phyloP scores from a whole-genome alignment of 345 rosid genomes.

The Microthlaspi erraticum region DNA sequence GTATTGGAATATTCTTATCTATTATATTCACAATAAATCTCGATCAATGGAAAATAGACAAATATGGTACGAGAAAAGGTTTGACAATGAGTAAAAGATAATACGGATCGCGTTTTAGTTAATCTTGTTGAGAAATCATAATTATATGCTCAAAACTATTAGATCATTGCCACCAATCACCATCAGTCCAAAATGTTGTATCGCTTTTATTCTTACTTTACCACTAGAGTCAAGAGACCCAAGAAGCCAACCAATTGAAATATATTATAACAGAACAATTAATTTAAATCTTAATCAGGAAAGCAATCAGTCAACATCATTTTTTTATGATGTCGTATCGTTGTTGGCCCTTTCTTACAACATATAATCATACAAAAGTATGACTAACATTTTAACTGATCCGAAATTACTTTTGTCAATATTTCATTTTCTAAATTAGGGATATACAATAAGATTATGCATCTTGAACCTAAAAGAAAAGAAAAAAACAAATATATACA shows the following conservation, averaged over 20 bases:
- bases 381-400: conserved; percentile 19
- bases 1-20: conserved; percentile 13
- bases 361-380: conserved; percentile 35
- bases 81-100: conserved; percentile 35
- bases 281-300: conserved; percentile 7
- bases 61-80: conserved; percentile 31
- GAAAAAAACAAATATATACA: neutral
- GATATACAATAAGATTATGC: no score
- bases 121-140: conserved; percentile 29
- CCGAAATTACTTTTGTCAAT: conserved; percentile 9
- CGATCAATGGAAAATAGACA: conserved; percentile 41
- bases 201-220: conserved; percentile 21
- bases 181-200: conserved; percentile 3
- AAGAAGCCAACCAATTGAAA: conserved; percentile 10
- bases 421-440: neutral
- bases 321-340: conserved; percentile 17
- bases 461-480: no score
- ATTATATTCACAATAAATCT: conserved; percentile 21
- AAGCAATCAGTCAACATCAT: conserved; percentile 26
- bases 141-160: conserved; percentile 14
- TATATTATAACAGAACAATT: conserved; percentile 5
- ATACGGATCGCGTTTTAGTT: conserved; percentile 14
- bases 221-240: conserved; percentile 8
- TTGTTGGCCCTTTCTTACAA: conserved; percentile 39
- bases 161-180: conserved; percentile 31